Base-by-base conservation (phyloP, 2,329 filamentous ascomycete species). In the Penicillium brevicompactum region DNA sequence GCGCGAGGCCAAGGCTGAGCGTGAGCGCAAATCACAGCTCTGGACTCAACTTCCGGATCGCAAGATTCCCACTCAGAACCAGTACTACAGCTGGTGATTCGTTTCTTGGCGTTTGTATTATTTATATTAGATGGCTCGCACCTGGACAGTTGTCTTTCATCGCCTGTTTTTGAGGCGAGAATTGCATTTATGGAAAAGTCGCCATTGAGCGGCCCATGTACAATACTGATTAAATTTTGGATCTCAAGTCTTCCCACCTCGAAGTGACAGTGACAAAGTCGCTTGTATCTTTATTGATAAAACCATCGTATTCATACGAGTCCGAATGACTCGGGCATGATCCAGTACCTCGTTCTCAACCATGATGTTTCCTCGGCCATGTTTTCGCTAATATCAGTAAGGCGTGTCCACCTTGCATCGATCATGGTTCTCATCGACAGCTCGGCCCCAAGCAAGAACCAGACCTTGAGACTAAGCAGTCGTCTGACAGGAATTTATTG, bases 1-100 rank as follows among this genome's bases (percentile, higher is more conserved):
- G 69, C 85, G 87, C 55, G 82, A 91, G 70, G 86, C 86, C 64
- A 93, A 91, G 79, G 82, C 88, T 66, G 84, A 87, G 67, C 93
- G 91, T 78, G 83, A 89, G 72, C 81, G 84, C 51, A 87, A 87
- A 68, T 84, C 87, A 58, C 90, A 90, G 60, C 86, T 93, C 14
- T 97, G 93, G 93, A 84, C 89, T 11, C 91, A 92, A 66, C 78
- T 97, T 50, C 93, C 93, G 7, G 91, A 97, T 74, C 86, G 92
- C 58, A 90, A 89, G 6, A 82, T 99, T 52, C 87, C 88, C 58
- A 87, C 87, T 34, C 92, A 97, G 79, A 84, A 90, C 65, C 93
- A 91, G 70, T 95, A 94, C 74, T 95, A 95, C 76, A 86, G 89
- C 58, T 99, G 93, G 93, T 97, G 87, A 70, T 62, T 46, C 44